Base-by-base conservation (phyloP, 192 early-diverging fungal species). In the Oehlia diaphana region DNA sequence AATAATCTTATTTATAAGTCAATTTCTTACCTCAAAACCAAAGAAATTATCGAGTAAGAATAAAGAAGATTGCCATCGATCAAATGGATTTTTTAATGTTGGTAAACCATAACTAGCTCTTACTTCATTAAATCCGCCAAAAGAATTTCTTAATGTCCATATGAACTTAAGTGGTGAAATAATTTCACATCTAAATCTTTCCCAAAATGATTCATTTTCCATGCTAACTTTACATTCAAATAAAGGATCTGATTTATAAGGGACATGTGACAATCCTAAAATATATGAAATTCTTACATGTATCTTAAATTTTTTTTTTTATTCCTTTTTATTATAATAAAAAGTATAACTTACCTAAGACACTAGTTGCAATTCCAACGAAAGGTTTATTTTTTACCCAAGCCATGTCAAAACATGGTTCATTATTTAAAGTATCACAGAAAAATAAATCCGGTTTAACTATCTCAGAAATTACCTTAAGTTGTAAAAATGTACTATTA, bases 121-220 rank as follows among this genome's bases (percentile, higher is more conserved):
- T 13, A 31, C 0, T 71, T 71, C 37, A 44, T 71, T 39, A 21
- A 71, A 31, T 71, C 19, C 8, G 14, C 1, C 3, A 35, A 37
- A 4, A 3, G 31, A 9, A 19, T 8, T 3, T 21, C 19, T 19
- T 42, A 3, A 13, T 26, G 26, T 26, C 21, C 12, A 16, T 3
- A 35, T 2, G 10, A 71, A 31, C 16, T n/a, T 71, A 16, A 44
- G 9, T 14, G 23, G 23, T 44, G 21, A 0, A n/a, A 71, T 19
- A 10, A 74, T 16, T 14, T 21, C 19, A 50, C 72, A 74, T 31
- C 13, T 31, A 7, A 74, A 58, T 12, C 75, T 63, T n/a, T 77
- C 26, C 16, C 14, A 65, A 49, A 77, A 77, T 47, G 75, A 66
- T 47, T 49, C 39, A 49, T 74, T 21, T 33, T 74, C 72, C 47